Evolutionary conservation across 345 rosid genomes (phyloP).

Genomic region (Eucalyptus fibrosa): DNA sequence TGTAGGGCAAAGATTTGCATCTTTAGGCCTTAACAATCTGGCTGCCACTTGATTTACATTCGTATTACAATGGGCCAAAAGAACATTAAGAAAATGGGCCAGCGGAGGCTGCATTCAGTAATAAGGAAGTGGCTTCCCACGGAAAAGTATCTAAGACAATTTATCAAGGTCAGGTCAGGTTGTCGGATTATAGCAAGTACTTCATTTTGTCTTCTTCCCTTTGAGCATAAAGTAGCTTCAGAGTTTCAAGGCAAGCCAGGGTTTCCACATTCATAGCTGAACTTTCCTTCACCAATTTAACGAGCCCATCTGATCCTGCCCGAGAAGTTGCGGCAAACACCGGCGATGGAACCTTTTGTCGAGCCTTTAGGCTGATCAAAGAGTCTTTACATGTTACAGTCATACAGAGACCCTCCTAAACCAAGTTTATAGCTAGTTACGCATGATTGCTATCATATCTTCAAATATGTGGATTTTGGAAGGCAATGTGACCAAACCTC

Average conservation of each 20-base stretch:
- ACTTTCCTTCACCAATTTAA: not conserved
- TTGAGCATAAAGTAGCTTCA: not conserved
- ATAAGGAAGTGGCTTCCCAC: not conserved
- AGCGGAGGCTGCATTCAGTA: not conserved
- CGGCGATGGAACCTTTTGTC: not conserved
- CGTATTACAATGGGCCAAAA: not conserved
- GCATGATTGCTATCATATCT: no score
- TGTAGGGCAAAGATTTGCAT: not conserved
- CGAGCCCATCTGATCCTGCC: not conserved
- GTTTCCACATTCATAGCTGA: not conserved
- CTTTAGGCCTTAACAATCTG: not conserved
- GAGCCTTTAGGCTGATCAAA: not conserved
- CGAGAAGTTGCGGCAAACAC: not conserved
- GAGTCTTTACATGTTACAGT: no score
- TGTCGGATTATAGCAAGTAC: not conserved
- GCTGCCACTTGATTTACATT: not conserved
- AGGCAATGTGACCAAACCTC: not conserved
- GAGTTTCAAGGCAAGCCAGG: not conserved
- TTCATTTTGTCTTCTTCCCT: not conserved
- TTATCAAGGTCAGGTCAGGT: no score
- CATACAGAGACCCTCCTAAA: no score
- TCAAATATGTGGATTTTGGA: not conserved
- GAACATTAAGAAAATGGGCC: not conserved
- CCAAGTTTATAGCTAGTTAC: no score
- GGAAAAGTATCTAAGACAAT: not conserved